These are phyloP conservation scores for Blastocystis sp. DNA, from an alignment of 352 stramenopile genomes.

Conservation along the genomic window DNA sequence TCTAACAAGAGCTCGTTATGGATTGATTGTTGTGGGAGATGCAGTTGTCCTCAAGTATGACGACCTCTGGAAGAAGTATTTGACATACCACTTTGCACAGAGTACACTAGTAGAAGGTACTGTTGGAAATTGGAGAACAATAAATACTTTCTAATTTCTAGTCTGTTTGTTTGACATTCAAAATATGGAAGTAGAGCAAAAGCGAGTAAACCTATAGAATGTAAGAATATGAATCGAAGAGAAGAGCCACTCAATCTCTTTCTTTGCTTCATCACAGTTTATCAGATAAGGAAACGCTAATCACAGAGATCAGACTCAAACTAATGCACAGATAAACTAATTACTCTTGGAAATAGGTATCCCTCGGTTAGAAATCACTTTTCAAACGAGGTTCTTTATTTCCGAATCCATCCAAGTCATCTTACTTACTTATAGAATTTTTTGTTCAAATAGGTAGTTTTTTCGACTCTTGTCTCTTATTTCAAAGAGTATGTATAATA, in stretches of 20 bases:
- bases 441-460: background rate
- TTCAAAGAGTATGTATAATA: background rate
- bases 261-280: background rate
- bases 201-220: background rate
- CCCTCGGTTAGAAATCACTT: background rate
- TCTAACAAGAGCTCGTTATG: constrained; percentile 92
- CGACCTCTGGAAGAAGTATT: background rate
- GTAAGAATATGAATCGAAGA: background rate
- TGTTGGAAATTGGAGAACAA: background rate
- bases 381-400: background rate
- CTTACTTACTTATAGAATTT: no score
- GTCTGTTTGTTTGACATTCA: background rate
- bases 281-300: constrained; percentile 62
- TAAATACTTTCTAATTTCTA: background rate
- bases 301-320: constrained; percentile 61
- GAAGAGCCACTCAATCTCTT: background rate
- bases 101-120: background rate
- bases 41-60: constrained; percentile 77
- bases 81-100: background rate
- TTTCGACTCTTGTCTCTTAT: background rate
- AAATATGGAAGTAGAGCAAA: background rate
- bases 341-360: constrained; percentile 39
- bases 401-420: background rate
- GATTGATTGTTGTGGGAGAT: constrained; percentile 94
- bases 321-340: background rate